These are phyloP conservation scores for Polyporus arcularius DNA, from an alignment of 768 basidiomycete genomes.

Conservation along the genomic window DNA sequence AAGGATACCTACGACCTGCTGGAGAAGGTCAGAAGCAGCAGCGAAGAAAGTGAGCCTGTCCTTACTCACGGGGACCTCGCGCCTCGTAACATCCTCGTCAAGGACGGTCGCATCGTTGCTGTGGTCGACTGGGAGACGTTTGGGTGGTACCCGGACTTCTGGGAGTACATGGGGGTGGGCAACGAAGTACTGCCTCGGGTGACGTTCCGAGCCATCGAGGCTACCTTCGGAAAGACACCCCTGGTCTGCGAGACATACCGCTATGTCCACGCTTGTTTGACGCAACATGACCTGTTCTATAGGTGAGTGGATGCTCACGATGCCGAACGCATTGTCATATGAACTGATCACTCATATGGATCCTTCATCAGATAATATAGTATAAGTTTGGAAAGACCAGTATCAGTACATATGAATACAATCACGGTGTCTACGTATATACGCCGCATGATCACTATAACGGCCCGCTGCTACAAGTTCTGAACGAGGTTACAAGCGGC, in stretches of 20 bases:
- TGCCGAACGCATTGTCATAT: too few relatives aligned
- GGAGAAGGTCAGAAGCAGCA: neutral
- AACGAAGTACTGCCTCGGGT: neutral
- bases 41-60: neutral
- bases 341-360: too few relatives aligned
- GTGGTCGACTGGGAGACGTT: constrained; percentile 39
- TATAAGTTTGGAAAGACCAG: too few relatives aligned
- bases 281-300: too few relatives aligned
- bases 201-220: neutral
- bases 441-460: too few relatives aligned
- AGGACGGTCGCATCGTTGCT: constrained; percentile 31
- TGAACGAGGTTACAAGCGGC: too few relatives aligned
- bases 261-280: neutral
- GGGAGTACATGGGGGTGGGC: constrained; percentile 25
- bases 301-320: too few relatives aligned
- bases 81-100: constrained; percentile 44
- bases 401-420: too few relatives aligned
- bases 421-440: too few relatives aligned
- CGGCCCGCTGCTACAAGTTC: too few relatives aligned
- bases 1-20: neutral
- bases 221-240: neutral
- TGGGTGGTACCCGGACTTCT: constrained; percentile 39
- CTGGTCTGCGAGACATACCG: neutral
- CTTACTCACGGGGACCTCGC: constrained; percentile 42
- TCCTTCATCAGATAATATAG: too few relatives aligned